Evolutionary conservation across 2,329 filamentous ascomycete species (phyloP).

Genomic region (Cladosporium cucumerinum): DNA sequence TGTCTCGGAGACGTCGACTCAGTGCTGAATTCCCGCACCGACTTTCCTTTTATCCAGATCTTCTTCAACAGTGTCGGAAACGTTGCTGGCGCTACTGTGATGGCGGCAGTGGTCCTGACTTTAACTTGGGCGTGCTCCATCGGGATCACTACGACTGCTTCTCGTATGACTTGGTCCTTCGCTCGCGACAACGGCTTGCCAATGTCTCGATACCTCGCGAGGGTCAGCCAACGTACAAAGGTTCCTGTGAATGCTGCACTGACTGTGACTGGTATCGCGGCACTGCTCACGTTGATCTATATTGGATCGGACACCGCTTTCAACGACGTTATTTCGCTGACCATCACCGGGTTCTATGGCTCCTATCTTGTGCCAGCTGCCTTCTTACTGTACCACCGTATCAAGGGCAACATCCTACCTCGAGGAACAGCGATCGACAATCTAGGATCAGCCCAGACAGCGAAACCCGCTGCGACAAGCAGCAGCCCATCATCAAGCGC

Average conservation of each 20-base stretch:
- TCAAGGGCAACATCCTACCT: slow-evolving; percentile 39
- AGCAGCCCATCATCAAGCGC: neutral
- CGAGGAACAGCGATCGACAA: slow-evolving; percentile 31
- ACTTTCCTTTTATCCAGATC: slow-evolving; percentile 51
- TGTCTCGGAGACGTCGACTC: slow-evolving; percentile 41
- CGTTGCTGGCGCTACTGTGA: slow-evolving; percentile 43
- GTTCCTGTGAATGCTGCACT: slow-evolving; percentile 33
- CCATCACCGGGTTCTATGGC: slow-evolving; percentile 43
- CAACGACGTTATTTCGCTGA: slow-evolving; percentile 45
- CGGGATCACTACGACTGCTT: slow-evolving; percentile 41
- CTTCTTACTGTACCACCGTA: slow-evolving; percentile 43
- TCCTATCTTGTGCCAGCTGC: slow-evolving; percentile 43
- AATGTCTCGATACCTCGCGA: slow-evolving; percentile 37
- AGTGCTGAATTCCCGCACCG: slow-evolving; percentile 43
- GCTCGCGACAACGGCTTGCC: slow-evolving; percentile 43
- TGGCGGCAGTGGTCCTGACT: slow-evolving; percentile 44
- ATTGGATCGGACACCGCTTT: slow-evolving; percentile 44
- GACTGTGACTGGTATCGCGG: slow-evolving; percentile 54
- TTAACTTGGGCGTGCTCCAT: slow-evolving; percentile 35
- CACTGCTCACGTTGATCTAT: slow-evolving; percentile 41
- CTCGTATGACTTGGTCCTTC: slow-evolving; percentile 41
- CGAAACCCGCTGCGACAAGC: neutral
- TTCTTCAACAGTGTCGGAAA: slow-evolving; percentile 47
- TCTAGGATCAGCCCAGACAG: neutral
- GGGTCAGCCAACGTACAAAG: slow-evolving; percentile 28